Evolutionary conservation across 2,329 filamentous ascomycete species (phyloP).

Genomic region (Leptodontidium sp.): DNA sequence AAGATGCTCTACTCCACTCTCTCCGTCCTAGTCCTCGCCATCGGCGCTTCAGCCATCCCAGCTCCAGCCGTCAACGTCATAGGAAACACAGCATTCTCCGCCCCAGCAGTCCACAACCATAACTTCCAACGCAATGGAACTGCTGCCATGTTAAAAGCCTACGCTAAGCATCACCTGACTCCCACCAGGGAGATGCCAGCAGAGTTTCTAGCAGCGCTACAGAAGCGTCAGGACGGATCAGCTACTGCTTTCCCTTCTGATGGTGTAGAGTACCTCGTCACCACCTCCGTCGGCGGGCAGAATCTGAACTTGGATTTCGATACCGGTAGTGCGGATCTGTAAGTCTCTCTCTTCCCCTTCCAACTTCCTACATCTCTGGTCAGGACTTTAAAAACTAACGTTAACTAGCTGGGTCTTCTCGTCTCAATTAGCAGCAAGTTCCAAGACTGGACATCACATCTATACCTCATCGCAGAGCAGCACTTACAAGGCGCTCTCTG

Average conservation of each 20-base stretch:
- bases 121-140: conserved; percentile 45
- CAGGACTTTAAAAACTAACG: too few relatives aligned
- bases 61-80: conserved; percentile 32
- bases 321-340: conserved; percentile 46
- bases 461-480: conserved; percentile 40
- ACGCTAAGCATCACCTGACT: conserved; percentile 44
- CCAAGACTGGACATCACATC: conserved; percentile 34
- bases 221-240: conserved; percentile 45
- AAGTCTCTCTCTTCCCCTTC: conserved; percentile 27
- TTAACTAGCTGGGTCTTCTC: conserved; percentile 45
- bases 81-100: conserved; percentile 34
- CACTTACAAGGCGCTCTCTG: conserved; percentile 40
- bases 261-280: conserved; percentile 43
- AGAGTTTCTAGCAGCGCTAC: conserved; percentile 36
- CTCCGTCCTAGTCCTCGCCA: conserved; percentile 36
- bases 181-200: conserved; percentile 41
- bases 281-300: conserved; percentile 42
- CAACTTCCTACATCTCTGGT: background rate
- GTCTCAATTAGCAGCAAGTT: conserved; percentile 33
- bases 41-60: conserved; percentile 38
- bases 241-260: conserved; percentile 34
- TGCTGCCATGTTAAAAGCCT: conserved; percentile 44
- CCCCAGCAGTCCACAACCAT: conserved; percentile 42
- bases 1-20: conserved; percentile 42
- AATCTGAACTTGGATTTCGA: conserved; percentile 46